phyloP scores from a whole-genome alignment of 2,329 filamentous ascomycete genomes.

The Fusarium temperatum region DNA sequence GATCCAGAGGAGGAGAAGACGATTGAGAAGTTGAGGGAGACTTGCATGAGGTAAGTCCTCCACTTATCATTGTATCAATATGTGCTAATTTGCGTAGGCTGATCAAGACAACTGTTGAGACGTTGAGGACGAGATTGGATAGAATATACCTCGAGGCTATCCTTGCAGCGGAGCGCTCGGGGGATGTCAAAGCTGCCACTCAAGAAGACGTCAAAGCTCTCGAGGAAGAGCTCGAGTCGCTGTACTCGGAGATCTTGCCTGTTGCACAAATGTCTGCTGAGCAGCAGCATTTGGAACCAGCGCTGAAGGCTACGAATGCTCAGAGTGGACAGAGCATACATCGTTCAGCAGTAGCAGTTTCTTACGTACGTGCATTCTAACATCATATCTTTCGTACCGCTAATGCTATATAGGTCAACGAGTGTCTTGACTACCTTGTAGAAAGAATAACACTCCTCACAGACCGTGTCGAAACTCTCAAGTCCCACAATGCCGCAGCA shows the following conservation, averaged over 20 bases:
- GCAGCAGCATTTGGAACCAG: constrained; percentile 71
- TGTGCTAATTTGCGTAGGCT: constrained; percentile 46
- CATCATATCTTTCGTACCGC: background rate
- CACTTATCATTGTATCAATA: background rate
- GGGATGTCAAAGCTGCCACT: constrained; percentile 40
- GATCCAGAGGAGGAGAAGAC: constrained; percentile 61
- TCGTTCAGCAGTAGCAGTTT: constrained; percentile 57
- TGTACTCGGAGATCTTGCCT: constrained; percentile 74
- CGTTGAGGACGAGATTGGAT: constrained; percentile 63
- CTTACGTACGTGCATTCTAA: constrained; percentile 56
- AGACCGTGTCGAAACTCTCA: constrained; percentile 54
- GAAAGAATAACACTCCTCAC: constrained; percentile 56
- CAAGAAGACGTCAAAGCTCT: constrained; percentile 59
- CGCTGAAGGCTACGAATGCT: constrained; percentile 56
- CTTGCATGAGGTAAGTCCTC: constrained; percentile 58
- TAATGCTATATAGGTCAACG: constrained; percentile 54
- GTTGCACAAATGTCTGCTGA: constrained; percentile 77
- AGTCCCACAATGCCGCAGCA: constrained; percentile 56
- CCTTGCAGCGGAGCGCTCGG: constrained; percentile 40
- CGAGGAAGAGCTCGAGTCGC: constrained; percentile 72
- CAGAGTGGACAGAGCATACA: constrained; percentile 55
- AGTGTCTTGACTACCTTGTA: constrained; percentile 62
- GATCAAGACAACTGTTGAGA: constrained; percentile 66
- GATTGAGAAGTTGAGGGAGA: constrained; percentile 67
- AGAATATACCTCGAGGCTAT: constrained; percentile 63